Conservation (phyloP, 176 grass and related monocot species). For the Musa acuminata region DNA sequence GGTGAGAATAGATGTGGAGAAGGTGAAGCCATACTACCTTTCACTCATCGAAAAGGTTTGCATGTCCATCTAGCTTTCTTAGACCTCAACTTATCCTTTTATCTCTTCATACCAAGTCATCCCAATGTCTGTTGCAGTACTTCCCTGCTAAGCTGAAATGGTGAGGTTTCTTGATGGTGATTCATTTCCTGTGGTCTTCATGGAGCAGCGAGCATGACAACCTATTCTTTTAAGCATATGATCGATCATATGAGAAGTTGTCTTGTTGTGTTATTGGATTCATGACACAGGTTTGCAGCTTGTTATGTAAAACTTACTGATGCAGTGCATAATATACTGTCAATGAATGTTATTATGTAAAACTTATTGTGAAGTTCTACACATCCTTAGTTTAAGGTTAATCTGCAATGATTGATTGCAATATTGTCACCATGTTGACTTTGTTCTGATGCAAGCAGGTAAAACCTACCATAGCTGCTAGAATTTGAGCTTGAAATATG, state of each 20-base stretch:
- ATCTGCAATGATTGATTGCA: too few species aligned
- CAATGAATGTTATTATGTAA: too few species aligned
- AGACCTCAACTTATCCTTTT: not conserved
- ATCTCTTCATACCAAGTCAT: not conserved
- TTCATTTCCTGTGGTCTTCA: not conserved
- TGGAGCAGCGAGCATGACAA: not conserved
- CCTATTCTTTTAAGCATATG: not conserved
- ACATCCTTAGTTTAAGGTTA: too few species aligned
- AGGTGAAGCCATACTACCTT: slow-evolving; percentile 94
- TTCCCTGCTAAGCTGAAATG: slow-evolving; percentile 72
- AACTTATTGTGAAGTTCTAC: too few species aligned
- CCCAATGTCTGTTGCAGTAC: slow-evolving; percentile 32
- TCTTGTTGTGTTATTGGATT: not conserved
- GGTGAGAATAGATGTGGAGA: slow-evolving; percentile 68
- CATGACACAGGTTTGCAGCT: not conserved
- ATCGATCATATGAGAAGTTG: not conserved
- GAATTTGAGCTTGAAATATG: too few species aligned
- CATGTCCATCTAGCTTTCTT: not conserved
- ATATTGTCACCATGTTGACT: too few species aligned
- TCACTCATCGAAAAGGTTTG: slow-evolving; percentile 82
- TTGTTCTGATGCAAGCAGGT: too few species aligned
- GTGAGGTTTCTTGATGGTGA: slow-evolving; percentile 15
- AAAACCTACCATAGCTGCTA: too few species aligned
- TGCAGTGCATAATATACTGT: too few species aligned
- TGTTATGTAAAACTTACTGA: not conserved